These are phyloP conservation scores for Cystobasidium ongulense DNA, from an alignment of 768 basidiomycete species.

Conservation along the genomic window DNA sequence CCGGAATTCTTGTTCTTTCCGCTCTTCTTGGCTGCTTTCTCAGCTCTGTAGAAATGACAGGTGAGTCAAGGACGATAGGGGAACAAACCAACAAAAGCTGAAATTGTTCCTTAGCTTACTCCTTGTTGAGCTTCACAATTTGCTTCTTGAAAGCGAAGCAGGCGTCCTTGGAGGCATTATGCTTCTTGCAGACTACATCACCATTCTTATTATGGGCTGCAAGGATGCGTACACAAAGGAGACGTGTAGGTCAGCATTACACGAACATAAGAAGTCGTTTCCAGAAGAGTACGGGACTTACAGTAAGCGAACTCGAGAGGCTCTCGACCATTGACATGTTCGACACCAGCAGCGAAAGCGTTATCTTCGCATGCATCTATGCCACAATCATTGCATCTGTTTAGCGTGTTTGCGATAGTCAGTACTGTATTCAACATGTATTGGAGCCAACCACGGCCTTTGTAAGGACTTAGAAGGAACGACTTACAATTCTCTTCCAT, in stretches of 20 bases:
- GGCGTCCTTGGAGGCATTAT: conserved; percentile 7
- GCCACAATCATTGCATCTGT: conserved; percentile 21
- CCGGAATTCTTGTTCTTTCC: conserved; percentile 13
- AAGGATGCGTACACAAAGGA: neutral
- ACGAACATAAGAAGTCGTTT: neutral
- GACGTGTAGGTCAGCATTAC: neutral
- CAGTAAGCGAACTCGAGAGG: conserved; percentile 23
- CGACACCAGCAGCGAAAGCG: conserved; percentile 24
- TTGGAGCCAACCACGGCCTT: neutral
- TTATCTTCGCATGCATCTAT: conserved; percentile 21
- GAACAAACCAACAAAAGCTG: neutral
- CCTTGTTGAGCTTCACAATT: conserved; percentile 21
- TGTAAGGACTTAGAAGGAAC: neutral
- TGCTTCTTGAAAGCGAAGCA: conserved; percentile 33
- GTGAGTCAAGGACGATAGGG: neutral
- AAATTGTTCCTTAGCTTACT: neutral
- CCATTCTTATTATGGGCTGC: conserved; percentile 29
- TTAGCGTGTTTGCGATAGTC: neutral
- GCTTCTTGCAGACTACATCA: conserved; percentile 28
- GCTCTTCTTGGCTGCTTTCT: conserved; percentile 12
- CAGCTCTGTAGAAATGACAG: no score
- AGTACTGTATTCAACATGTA: no score
- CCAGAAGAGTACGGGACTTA: neutral
- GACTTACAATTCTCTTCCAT: conserved; percentile 20
- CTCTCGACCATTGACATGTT: conserved; percentile 16